Conservation (phyloP, 768 basidiomycete genomes). For the Mycena pura region DNA sequence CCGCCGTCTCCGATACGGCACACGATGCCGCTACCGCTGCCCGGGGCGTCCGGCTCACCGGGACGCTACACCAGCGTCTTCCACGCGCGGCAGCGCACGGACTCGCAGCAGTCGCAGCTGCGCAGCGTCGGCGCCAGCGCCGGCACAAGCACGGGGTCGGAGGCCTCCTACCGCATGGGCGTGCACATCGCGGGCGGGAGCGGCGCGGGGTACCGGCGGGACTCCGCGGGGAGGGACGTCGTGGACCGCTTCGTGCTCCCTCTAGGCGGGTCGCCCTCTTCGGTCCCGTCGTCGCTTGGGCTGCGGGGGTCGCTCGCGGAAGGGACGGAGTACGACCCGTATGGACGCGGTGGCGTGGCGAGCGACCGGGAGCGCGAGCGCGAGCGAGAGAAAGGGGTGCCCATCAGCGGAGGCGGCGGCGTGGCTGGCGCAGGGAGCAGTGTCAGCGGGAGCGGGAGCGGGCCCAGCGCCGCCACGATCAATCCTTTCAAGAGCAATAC, state of each 20-base stretch:
- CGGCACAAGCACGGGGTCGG: no score
- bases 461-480: constrained; percentile 15
- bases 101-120: neutral
- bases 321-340: neutral
- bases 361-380: constrained; percentile 25
- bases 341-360: neutral
- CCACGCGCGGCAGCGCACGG: constrained; percentile 5
- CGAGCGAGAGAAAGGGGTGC: constrained; percentile 25
- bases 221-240: constrained; percentile 18
- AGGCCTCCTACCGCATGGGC: constrained; percentile 25
- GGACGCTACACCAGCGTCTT: constrained; percentile 5
- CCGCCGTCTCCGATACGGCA: no score
- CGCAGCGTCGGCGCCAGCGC: neutral
- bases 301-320: neutral
- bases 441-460: constrained; percentile 2
- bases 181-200: constrained; percentile 13
- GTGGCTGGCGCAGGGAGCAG: neutral
- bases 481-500: constrained; percentile 41
- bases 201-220: constrained; percentile 20
- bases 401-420: constrained; percentile 6
- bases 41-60: constrained; percentile 1
- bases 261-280: neutral
- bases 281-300: neutral
- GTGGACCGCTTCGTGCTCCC: no score
- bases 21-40: neutral